Conservation (phyloP, 192 early-diverging fungal genomes). For the Coemansia javaensis region DNA sequence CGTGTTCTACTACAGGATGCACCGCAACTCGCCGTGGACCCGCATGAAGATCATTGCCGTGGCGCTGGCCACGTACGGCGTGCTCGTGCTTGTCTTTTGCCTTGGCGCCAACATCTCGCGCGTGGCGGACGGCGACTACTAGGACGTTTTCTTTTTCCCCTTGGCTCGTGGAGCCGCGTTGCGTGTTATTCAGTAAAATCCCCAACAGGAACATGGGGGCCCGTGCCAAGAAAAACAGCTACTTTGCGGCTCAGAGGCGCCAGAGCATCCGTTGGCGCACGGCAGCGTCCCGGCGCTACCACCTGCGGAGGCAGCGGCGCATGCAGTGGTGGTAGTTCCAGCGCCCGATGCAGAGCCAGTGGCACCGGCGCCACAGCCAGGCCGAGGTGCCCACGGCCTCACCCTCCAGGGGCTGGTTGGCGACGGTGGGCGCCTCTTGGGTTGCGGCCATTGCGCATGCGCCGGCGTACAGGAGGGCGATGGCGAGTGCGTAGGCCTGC, state of each 20-base stretch:
- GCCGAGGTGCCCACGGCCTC: no score
- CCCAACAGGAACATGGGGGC: no score
- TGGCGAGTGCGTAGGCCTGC: no score
- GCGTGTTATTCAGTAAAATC: no score
- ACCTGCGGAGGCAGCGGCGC: slow-evolving; percentile 2
- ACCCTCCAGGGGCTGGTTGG: no score
- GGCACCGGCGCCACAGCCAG: not conserved
- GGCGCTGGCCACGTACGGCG: slow-evolving; percentile 61
- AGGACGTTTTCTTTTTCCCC: not conserved
- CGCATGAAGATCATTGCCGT: slow-evolving; percentile 62
- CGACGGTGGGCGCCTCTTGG: no score
- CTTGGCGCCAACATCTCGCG: slow-evolving; percentile 62
- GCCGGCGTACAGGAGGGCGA: no score
- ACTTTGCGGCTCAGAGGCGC: no score
- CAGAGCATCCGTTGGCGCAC: no score
- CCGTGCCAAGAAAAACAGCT: no score
- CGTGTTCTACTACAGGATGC: slow-evolving; percentile 85
- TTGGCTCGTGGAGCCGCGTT: no score
- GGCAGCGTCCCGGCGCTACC: not conserved
- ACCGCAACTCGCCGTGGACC: slow-evolving; percentile 59
- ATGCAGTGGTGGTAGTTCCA: slow-evolving; percentile 12
- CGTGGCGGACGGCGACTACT: slow-evolving; percentile 25
- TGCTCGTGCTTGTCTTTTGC: slow-evolving; percentile 75
- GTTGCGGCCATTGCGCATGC: no score
- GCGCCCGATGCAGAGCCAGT: not conserved